Conservation (phyloP, 768 basidiomycete genomes). For the Ramaria sp. region DNA sequence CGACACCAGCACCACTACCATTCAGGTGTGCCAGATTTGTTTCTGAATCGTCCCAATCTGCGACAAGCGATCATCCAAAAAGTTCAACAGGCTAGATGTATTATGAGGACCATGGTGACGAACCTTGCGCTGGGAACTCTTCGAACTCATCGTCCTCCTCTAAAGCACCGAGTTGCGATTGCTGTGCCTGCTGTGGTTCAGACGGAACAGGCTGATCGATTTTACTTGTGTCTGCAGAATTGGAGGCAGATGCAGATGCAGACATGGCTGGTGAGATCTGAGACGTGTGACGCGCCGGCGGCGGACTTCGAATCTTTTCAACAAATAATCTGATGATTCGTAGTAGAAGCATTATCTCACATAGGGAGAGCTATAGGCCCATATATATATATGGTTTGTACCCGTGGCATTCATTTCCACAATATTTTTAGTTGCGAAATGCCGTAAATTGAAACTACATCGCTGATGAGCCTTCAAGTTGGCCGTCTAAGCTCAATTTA, state of each 20-base stretch:
- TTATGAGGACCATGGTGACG: conserved; percentile 12
- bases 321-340: too few species aligned
- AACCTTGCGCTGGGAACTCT: conserved; percentile 81
- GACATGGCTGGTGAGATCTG: too few species aligned
- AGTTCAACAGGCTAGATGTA: not conserved
- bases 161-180: conserved; percentile 73
- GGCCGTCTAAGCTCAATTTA: too few species aligned
- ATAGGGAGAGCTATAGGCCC: too few species aligned
- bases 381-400: too few species aligned
- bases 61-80: not conserved
- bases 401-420: too few species aligned
- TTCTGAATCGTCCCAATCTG: conserved; percentile 83
- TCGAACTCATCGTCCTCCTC: conserved; percentile 98
- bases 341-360: too few species aligned
- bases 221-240: not conserved
- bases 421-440: too few species aligned
- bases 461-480: too few species aligned
- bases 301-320: too few species aligned
- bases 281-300: too few species aligned
- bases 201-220: not conserved
- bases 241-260: not conserved
- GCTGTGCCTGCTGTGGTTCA: conserved; percentile 15
- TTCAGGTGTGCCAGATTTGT: conserved; percentile 74
- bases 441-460: too few species aligned
- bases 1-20: conserved; percentile 63